phyloP scores from a whole-genome alignment of 2,329 filamentous ascomycete species.

The Ilyonectria mors-panacis region DNA sequence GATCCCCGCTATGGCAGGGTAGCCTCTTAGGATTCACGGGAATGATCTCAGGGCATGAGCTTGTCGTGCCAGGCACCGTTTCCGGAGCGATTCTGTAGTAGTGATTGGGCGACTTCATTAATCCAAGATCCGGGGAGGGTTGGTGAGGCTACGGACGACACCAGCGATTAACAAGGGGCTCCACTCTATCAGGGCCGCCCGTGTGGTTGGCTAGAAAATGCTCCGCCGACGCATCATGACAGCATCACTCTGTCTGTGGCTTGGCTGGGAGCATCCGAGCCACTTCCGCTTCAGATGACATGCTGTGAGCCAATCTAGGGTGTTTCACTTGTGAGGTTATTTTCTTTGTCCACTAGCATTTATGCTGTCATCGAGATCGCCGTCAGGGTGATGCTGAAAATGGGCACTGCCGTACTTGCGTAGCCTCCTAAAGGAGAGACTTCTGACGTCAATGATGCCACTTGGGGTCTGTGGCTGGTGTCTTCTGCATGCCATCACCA shows the following conservation, averaged over 20 bases:
- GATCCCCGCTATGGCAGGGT: constrained; percentile 1
- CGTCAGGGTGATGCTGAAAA: constrained; percentile 30
- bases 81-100: background rate
- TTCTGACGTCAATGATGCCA: constrained; percentile 3
- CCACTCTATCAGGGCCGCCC: constrained; percentile 26
- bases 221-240: constrained; percentile 40
- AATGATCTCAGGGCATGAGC: constrained; percentile 2
- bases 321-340: constrained; percentile 31
- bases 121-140: constrained; percentile 9
- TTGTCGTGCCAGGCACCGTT: constrained; percentile 15
- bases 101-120: constrained; percentile 12
- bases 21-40: constrained; percentile 3
- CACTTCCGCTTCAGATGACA: constrained; percentile 17
- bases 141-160: constrained; percentile 15
- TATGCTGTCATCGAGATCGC: constrained; percentile 37
- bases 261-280: constrained; percentile 22
- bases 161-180: background rate
- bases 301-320: constrained; percentile 34
- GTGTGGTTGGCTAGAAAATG: constrained; percentile 27
- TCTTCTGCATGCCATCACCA: background rate
- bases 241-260: constrained; percentile 39
- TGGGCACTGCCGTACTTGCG: background rate
- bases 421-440: background rate
- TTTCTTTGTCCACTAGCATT: constrained; percentile 30
- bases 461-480: background rate